Evolutionary conservation across 441 rosid genomes (phyloP).

Genomic region (Corymbia calophylla): DNA sequence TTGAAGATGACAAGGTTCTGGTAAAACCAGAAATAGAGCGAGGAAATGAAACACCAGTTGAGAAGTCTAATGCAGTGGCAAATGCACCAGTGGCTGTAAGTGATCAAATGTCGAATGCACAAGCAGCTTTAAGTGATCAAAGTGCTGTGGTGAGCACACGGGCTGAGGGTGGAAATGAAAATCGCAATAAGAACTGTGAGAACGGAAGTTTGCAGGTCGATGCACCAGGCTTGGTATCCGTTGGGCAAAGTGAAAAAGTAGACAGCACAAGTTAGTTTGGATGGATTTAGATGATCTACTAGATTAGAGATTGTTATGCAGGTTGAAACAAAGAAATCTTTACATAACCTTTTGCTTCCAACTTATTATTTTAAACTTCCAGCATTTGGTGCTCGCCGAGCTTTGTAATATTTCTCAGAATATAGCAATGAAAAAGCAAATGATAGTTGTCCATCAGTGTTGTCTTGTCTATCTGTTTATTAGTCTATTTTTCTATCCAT

Average conservation of each 20-base stretch:
- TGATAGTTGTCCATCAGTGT: not conserved
- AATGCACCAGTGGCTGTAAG: conserved; percentile 13
- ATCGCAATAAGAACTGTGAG: conserved; percentile 7
- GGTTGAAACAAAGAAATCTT: not conserved
- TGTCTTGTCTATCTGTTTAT: not conserved
- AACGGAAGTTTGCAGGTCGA: not conserved
- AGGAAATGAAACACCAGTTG: conserved; percentile 13
- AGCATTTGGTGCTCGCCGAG: not conserved
- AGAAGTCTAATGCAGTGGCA: conserved; percentile 10
- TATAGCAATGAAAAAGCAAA: not conserved
- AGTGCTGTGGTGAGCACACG: not conserved
- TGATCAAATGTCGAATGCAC: conserved; percentile 9
- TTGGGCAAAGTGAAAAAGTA: conserved; percentile 9
- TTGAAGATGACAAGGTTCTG: conserved; percentile 14
- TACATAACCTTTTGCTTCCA: not conserved
- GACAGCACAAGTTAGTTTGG: not conserved
- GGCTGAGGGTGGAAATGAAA: conserved; percentile 1
- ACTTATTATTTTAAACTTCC: not conserved
- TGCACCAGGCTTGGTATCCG: not conserved
- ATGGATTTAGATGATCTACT: not conserved
- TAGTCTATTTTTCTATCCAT: not conserved
- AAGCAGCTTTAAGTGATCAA: conserved; percentile 11
- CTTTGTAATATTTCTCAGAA: not conserved
- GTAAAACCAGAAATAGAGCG: conserved; percentile 17
- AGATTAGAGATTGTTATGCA: not conserved